Conservation (phyloP, 1,284 basidiomycete species). For the Tilletia caries region DNA sequence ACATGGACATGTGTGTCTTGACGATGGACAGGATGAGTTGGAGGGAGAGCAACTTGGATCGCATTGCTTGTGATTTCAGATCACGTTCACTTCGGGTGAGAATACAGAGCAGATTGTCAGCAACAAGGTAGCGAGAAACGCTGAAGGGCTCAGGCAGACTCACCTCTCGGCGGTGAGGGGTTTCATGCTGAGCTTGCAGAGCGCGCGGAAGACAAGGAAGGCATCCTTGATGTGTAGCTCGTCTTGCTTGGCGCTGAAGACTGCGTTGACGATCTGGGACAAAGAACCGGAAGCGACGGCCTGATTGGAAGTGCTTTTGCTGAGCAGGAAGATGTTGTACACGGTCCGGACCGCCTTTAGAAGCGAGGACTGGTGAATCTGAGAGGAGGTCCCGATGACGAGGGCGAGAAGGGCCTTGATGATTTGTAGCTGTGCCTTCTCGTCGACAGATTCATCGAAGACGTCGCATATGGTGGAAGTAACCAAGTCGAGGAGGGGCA, state of each 20-base stretch:
- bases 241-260: conserved; percentile 32
- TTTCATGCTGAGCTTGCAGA: conserved; percentile 54
- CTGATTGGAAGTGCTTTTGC: conserved; percentile 46
- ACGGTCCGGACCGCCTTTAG: conserved; percentile 57
- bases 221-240: conserved; percentile 53
- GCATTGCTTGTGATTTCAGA: conserved; percentile 51
- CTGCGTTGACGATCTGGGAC: conserved; percentile 51
- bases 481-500: conserved; percentile 28
- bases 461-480: conserved; percentile 52
- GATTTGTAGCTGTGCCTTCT: conserved; percentile 47
- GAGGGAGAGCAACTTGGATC: conserved; percentile 50
- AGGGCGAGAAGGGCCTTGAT: conserved; percentile 52
- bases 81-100: conserved; percentile 41
- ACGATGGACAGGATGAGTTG: conserved; percentile 50
- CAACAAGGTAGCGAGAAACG: too few relatives aligned
- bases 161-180: conserved; percentile 43
- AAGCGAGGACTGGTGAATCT: conserved; percentile 49
- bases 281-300: conserved; percentile 51
- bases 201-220: conserved; percentile 50
- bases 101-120: background rate
- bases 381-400: conserved; percentile 45
- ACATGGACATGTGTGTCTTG: conserved; percentile 46
- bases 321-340: conserved; percentile 52
- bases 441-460: conserved; percentile 47
- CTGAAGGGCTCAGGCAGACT: background rate